A percentile compares a stretch with the other conserved stretches of the same genome.
These are phyloP conservation scores for Lactifluus rugatus DNA, from an alignment of 768 basidiomycete genomes.

Conservation along the genomic window DNA sequence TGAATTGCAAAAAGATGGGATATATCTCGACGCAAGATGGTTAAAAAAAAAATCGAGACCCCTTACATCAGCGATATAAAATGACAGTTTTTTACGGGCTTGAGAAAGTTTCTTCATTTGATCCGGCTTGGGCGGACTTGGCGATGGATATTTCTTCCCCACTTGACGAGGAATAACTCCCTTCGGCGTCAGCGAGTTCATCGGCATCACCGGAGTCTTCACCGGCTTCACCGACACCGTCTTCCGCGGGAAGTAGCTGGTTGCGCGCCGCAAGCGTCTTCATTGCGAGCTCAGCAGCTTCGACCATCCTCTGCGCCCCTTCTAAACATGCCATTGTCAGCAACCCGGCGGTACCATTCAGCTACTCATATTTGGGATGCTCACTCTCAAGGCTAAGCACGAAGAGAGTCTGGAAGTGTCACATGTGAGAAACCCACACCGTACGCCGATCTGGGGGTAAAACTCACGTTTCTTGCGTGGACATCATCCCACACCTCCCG, in stretches of 20 bases:
- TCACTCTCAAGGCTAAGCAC: slow-evolving; percentile 40
- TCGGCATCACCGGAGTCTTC: not conserved
- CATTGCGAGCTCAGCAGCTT: slow-evolving; percentile 28
- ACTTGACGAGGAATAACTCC: not conserved
- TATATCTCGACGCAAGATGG: too few species aligned
- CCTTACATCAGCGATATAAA: too few species aligned
- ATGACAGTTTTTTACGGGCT: too few species aligned
- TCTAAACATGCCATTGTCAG: slow-evolving; percentile 20
- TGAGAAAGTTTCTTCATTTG: too few species aligned
- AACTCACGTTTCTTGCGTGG: slow-evolving; percentile 35
- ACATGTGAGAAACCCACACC: not conserved
- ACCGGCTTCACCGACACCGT: not conserved
- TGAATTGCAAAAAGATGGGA: too few species aligned
- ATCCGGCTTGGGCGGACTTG: too few species aligned
- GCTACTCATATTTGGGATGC: slow-evolving; percentile 13
- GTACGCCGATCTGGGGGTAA: not conserved
- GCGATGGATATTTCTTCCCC: not conserved
- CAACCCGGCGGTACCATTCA: too few species aligned
- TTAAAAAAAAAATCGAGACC: too few species aligned
- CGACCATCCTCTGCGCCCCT: slow-evolving; percentile 27
- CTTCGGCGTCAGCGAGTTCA: not conserved
- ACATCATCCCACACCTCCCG: slow-evolving; percentile 35
- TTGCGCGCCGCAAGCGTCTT: slow-evolving; percentile 27
- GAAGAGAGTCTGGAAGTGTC: slow-evolving; percentile 30
- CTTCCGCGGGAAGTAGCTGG: slow-evolving; percentile 9